These are phyloP conservation scores for Cinnamomum chago DNA, from an alignment of 164 flowering plant species.

Conservation along the genomic window DNA sequence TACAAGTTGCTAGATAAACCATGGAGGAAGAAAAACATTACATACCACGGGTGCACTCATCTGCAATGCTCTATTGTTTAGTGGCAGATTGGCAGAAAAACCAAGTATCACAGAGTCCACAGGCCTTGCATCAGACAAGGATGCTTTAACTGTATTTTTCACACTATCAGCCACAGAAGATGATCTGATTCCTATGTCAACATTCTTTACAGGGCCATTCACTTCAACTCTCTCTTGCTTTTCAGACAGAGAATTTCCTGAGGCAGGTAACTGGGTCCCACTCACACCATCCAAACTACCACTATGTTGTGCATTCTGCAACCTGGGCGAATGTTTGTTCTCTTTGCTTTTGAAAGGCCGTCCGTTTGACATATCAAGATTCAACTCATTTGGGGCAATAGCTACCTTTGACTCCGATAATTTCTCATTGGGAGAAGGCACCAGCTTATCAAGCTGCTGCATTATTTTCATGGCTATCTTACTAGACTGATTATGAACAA, in stretches of 20 bases:
- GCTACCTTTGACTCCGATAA: constrained; percentile 42
- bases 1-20: background rate
- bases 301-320: constrained; percentile 25
- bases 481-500: constrained; percentile 65
- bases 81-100: constrained; percentile 21
- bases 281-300: constrained; percentile 19
- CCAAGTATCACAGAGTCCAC: constrained; percentile 17
- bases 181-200: constrained; percentile 8
- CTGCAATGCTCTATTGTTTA: constrained; percentile 51
- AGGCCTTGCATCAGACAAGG: constrained; percentile 11
- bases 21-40: background rate
- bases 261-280: constrained; percentile 10
- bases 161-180: constrained; percentile 18
- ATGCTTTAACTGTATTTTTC: constrained; percentile 18
- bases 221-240: constrained; percentile 28
- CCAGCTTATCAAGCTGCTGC: constrained; percentile 67
- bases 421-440: constrained; percentile 53
- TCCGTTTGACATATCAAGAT: constrained; percentile 51
- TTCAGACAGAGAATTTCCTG: constrained; percentile 16
- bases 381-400: constrained; percentile 37
- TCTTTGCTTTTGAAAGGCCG: constrained; percentile 70
- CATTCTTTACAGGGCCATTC: constrained; percentile 30
- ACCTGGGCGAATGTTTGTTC: constrained; percentile 47
- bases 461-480: constrained; percentile 70
- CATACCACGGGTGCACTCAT: constrained; percentile 54